phyloP scores from a whole-genome alignment of 1,139 yeast species.

The Petasospora rhodanensis region DNA sequence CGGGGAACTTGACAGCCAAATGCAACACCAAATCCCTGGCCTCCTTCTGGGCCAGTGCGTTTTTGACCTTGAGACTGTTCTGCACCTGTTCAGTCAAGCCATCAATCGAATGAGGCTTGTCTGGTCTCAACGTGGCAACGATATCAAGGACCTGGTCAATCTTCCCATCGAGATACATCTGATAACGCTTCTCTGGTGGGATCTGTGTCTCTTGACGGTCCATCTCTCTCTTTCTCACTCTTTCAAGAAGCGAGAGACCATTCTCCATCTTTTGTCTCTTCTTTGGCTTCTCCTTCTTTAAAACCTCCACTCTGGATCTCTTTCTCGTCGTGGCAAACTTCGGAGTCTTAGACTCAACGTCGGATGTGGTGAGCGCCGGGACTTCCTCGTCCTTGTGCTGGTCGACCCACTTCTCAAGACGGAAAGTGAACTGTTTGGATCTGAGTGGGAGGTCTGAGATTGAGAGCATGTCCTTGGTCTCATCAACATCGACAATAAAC shows the following conservation, averaged over 20 bases:
- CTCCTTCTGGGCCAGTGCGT: slow-evolving; percentile 30
- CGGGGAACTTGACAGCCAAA: slow-evolving; percentile 18
- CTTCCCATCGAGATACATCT: slow-evolving; percentile 39
- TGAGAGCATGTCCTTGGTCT: slow-evolving; percentile 8
- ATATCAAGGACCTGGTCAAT: slow-evolving; percentile 33
- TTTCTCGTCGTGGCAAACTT: slow-evolving; percentile 3
- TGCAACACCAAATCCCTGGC: slow-evolving; percentile 27
- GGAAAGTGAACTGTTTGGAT: slow-evolving; percentile 7
- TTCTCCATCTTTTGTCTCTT: slow-evolving; percentile 4
- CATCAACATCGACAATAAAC: slow-evolving; percentile 18
- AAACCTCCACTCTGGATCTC: slow-evolving; percentile 5
- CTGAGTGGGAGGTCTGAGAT: slow-evolving; percentile 9
- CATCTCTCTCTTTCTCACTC: slow-evolving; percentile 38
- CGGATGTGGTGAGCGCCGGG: slow-evolving; percentile 4
- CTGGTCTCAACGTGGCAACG: slow-evolving; percentile 26
- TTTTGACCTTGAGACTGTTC: slow-evolving; percentile 27
- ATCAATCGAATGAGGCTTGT: slow-evolving; percentile 30
- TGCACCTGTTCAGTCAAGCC: slow-evolving; percentile 27
- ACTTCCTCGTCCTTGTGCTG: slow-evolving; percentile 9
- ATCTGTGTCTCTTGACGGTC: slow-evolving; percentile 17
- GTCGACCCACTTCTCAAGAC: slow-evolving; percentile 13
- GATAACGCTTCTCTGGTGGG: slow-evolving; percentile 35
- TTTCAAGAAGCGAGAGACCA: slow-evolving; percentile 40
- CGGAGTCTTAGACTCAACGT: slow-evolving; percentile 1
- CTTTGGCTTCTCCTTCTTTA: slow-evolving; percentile 8